Conservation (phyloP, 1,284 basidiomycete genomes). For the Cystobasidium slooffiae region DNA sequence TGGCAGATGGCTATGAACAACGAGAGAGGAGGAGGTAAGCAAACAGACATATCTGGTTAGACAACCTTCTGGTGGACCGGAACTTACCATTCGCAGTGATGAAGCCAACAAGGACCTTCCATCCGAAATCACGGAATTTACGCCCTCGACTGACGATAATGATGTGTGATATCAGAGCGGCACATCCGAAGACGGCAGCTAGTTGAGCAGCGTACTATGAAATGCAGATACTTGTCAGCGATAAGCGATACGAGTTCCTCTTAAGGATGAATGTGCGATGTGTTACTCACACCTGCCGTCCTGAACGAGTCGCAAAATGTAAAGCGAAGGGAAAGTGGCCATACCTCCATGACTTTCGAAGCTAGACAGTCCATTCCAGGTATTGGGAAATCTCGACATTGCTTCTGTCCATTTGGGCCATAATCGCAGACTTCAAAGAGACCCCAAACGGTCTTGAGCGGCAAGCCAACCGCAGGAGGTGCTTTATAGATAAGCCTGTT, state of each 20-base stretch:
- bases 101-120: slow-evolving; percentile 36
- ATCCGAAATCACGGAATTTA: slow-evolving; percentile 32
- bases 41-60: neutral
- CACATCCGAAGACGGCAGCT: slow-evolving; percentile 38
- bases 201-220: slow-evolving; percentile 26
- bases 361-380: slow-evolving; percentile 15
- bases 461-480: slow-evolving; percentile 19
- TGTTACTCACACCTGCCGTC: slow-evolving; percentile 26
- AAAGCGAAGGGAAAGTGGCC: neutral
- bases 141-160: slow-evolving; percentile 33
- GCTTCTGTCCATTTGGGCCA: slow-evolving; percentile 20
- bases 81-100: slow-evolving; percentile 31
- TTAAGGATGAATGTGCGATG: neutral
- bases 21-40: neutral
- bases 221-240: neutral
- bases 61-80: neutral
- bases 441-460: slow-evolving; percentile 27
- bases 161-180: slow-evolving; percentile 26
- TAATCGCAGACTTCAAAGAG: slow-evolving; percentile 34
- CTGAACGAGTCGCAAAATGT: slow-evolving; percentile 25
- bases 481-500: slow-evolving; percentile 29
- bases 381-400: slow-evolving; percentile 34
- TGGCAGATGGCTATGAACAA: slow-evolving; percentile 11
- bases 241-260: neutral
- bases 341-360: neutral